These are phyloP conservation scores for Daldinia grandis DNA, from an alignment of 495 filamentous ascomycete genomes.

Conservation along the genomic window DNA sequence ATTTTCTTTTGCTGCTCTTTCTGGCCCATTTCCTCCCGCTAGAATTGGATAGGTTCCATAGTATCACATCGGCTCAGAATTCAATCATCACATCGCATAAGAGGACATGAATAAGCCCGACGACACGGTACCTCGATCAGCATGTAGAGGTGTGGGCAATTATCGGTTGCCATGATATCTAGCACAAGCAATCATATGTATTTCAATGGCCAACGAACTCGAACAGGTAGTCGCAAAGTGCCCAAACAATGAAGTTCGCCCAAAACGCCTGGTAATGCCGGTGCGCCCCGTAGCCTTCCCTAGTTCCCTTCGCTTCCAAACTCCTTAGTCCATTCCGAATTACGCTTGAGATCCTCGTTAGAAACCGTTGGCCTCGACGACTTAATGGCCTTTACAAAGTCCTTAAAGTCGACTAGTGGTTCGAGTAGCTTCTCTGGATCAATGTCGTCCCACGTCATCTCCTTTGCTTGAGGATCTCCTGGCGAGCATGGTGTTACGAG, in stretches of 20 bases:
- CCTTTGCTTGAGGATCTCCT: conserved; percentile 81
- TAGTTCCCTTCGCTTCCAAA: conserved; percentile 91
- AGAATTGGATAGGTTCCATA: neutral
- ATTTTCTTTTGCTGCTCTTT: neutral
- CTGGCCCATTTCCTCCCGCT: neutral
- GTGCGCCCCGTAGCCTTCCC: conserved; percentile 13
- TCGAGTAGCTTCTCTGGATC: conserved; percentile 84
- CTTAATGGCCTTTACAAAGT: conserved; percentile 93
- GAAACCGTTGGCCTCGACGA: conserved; percentile 89
- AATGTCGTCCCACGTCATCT: conserved; percentile 93
- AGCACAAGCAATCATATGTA: conserved; percentile 20
- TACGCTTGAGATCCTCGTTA: conserved; percentile 78
- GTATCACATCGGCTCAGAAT: neutral
- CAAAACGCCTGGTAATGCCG: conserved; percentile 46
- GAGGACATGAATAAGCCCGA: neutral
- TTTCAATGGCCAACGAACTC: conserved; percentile 19
- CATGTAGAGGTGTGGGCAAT: neutral
- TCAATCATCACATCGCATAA: neutral
- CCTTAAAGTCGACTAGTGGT: conserved; percentile 84
- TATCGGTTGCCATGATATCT: conserved; percentile 8
- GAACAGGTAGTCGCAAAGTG: conserved; percentile 15
- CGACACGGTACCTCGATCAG: neutral
- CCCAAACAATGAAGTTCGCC: conserved; percentile 32
- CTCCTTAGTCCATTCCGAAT: conserved; percentile 93
- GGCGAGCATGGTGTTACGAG: conserved; percentile 94